These are phyloP conservation scores for Fusarium chuoi DNA, from an alignment of 2,329 filamentous ascomycete species.

Conservation along the genomic window DNA sequence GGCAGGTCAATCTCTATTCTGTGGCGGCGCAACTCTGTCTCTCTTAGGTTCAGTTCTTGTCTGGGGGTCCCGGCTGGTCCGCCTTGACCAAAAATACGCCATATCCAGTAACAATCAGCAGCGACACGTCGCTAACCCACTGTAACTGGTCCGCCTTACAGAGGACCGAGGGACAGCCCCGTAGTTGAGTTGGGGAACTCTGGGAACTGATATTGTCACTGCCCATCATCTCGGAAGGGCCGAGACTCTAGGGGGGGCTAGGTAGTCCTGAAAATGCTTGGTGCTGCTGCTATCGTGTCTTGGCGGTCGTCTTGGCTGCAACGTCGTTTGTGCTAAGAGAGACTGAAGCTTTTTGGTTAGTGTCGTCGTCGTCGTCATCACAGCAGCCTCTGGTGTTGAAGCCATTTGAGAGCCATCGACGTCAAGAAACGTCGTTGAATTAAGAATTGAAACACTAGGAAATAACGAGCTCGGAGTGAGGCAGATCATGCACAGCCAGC, in stretches of 20 bases:
- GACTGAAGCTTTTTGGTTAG: background rate
- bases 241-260: conserved; percentile 11
- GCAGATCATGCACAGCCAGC: background rate
- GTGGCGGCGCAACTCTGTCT: background rate
- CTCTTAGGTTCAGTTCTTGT: background rate
- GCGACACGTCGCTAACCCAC: conserved; percentile 25
- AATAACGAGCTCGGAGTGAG: background rate
- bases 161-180: background rate
- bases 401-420: background rate
- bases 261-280: conserved; percentile 13
- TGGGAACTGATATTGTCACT: background rate
- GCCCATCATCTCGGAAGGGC: conserved; percentile 28
- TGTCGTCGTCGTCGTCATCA: conserved; percentile 27
- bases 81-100: background rate
- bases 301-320: conserved; percentile 31
- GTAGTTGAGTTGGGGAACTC: background rate
- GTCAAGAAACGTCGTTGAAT: background rate
- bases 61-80: background rate
- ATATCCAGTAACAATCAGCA: conserved; percentile 26
- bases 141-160: conserved; percentile 34
- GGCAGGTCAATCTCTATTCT: conserved; percentile 24
- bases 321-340: conserved; percentile 8
- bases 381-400: background rate
- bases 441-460: conserved; percentile 6
- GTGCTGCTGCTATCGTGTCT: conserved; percentile 21